Percentiles rank a stretch among this genome's conserved stretches.
Conservation (phyloP, 2,329 filamentous ascomycete genomes). For the Fusarium subglutinans region DNA sequence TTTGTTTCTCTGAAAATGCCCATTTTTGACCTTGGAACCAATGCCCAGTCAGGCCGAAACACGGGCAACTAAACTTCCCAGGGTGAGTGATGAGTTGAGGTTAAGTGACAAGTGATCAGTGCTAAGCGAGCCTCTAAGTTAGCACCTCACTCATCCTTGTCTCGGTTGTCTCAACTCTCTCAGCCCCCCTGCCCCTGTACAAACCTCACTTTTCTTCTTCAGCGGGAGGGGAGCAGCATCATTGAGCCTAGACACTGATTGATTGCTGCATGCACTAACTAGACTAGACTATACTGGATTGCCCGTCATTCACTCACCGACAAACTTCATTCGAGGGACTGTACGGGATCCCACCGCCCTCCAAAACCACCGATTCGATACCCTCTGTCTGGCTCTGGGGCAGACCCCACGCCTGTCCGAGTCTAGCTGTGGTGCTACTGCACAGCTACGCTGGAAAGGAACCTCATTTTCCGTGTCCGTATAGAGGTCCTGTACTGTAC, state of each 20-base stretch:
- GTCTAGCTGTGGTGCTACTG: slow-evolving; percentile 17
- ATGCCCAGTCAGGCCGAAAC: slow-evolving; percentile 5
- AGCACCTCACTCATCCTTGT: slow-evolving; percentile 1
- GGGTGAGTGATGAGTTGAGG: slow-evolving; percentile 5
- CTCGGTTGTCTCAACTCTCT: slow-evolving; percentile 2
- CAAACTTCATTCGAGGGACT: neutral
- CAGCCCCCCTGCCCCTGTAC: slow-evolving; percentile 1
- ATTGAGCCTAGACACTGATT: neutral
- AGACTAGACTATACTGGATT: neutral
- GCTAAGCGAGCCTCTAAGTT: slow-evolving; percentile 19
- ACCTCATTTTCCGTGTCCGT: slow-evolving; percentile 1
- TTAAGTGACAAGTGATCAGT: slow-evolving; percentile 32
- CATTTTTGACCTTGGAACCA: slow-evolving; percentile 1
- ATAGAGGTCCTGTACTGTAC: neutral
- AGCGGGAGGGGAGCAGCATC: slow-evolving; percentile 3
- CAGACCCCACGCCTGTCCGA: slow-evolving; percentile 24
- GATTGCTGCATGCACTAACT: neutral
- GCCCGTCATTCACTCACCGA: slow-evolving; percentile 13
- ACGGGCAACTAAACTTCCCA: neutral
- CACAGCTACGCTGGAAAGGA: neutral
- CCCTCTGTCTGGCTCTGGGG: slow-evolving; percentile 33
- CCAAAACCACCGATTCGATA: slow-evolving; percentile 37
- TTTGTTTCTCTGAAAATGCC: slow-evolving; percentile 17
- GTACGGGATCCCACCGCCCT: neutral
- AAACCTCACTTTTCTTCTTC: slow-evolving; percentile 12